Evolutionary conservation across 148 eudicot genomes (phyloP).

Genomic region (Silene latifolia): DNA sequence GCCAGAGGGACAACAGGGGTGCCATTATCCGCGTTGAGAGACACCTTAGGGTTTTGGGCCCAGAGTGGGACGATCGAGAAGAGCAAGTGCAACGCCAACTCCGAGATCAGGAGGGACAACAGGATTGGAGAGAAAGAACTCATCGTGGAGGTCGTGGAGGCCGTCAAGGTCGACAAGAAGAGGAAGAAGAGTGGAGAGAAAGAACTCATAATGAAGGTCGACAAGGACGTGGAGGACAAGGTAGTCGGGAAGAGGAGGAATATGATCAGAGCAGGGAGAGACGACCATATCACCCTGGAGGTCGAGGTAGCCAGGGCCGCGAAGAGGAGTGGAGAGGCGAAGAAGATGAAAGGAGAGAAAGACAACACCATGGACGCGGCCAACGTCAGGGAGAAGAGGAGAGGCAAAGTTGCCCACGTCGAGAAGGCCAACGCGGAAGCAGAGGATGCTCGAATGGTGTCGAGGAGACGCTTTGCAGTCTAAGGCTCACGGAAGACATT

Average conservation of each 20-base stretch:
- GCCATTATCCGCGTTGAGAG: conserved; percentile 39
- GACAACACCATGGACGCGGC: neutral
- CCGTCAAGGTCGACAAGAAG: neutral
- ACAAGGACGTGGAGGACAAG: neutral
- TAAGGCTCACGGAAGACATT: conserved; percentile 30
- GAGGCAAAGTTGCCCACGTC: neutral
- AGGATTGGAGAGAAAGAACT: neutral
- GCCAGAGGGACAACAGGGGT: conserved; percentile 44
- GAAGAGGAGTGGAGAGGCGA: neutral
- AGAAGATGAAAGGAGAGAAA: conserved; percentile 11
- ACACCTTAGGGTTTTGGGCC: conserved; percentile 26
- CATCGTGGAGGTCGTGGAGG: neutral
- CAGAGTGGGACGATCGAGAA: conserved; percentile 31
- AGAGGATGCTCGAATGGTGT: conserved; percentile 22
- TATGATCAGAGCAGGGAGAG: neutral
- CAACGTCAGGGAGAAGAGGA: too few species aligned
- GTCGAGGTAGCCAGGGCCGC: neutral
- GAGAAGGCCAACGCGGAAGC: too few species aligned
- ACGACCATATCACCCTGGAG: neutral
- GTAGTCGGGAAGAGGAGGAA: neutral
- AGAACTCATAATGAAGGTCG: neutral
- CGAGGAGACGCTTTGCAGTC: conserved; percentile 42
- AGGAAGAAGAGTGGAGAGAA: conserved; percentile 27
- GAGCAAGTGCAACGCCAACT: conserved; percentile 1
- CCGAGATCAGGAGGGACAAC: neutral